Evolutionary conservation across 106 monocot species (phyloP), one percentile per base, ranked within the genome.

Genomic region (Phalaenopsis aphrodite): DNA sequence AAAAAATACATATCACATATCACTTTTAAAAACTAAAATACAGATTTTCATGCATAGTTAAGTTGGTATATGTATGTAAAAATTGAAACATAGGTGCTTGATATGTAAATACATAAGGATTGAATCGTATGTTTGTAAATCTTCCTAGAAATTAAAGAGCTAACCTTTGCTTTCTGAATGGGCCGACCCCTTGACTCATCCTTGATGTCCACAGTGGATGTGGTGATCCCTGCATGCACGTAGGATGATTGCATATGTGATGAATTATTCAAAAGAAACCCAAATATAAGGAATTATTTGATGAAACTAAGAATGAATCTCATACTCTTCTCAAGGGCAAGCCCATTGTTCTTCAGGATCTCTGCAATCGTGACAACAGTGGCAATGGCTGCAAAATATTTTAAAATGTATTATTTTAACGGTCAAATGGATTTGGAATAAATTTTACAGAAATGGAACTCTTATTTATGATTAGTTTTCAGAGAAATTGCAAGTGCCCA

Each of bases 321-420:
- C 65, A 95, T n/a, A n/a, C 95, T 95, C 84, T 95, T 95, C 81
- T 89, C 92, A 73, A 95, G 76, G 47, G 95, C 95, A 85, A 93
- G 88, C 1, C 95, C 95, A 75, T 92, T 95, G 78, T 95, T 95
- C 77, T 95, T 95, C 19, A 95, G 88, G 79, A 95, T 95, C 80
- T 95, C 95, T 1, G 95, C 90, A 56, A 95, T 86, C 21, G 92
- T 95, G 8, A 95, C 92, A 18, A 90, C 95, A 75, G 95, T 92
- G 72, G 90, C 87, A 83, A 92, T 95, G 14, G 95, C 95, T 95
- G 95, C 66, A 80, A 75, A 69, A 39, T 52, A 52, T 52, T 69
- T 39, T 38, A 11, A 39, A 69, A 69, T 69, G 16, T 1, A 5
- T 21, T 61, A 61, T 61, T 21, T 61, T 61, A n/a, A 61, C n/a